phyloP scores from a whole-genome alignment of 1,139 yeast species.

The Yamadazyma atlantica region DNA sequence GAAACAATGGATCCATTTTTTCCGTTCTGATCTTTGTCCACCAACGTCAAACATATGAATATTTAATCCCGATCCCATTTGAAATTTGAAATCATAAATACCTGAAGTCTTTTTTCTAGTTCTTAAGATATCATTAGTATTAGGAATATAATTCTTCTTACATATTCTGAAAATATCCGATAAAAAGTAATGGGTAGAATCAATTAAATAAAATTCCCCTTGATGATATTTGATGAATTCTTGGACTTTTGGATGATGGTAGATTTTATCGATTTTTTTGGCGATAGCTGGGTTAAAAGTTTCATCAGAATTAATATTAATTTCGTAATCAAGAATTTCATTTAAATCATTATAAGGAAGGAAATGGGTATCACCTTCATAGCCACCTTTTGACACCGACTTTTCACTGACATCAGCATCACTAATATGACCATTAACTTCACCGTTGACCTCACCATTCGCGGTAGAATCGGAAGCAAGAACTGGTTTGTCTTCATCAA shows the following conservation, averaged over 20 bases:
- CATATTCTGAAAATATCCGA: constrained; percentile 66
- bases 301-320: constrained; percentile 48
- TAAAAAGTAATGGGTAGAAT: constrained; percentile 81
- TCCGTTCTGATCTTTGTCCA: constrained; percentile 90
- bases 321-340: constrained; percentile 46
- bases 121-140: constrained; percentile 73
- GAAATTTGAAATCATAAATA: constrained; percentile 78
- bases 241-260: constrained; percentile 57
- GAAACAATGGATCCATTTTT: constrained; percentile 94
- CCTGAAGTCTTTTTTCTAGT: constrained; percentile 92
- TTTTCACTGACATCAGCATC: too few relatives aligned
- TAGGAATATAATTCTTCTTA: constrained; percentile 63
- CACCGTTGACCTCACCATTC: too few relatives aligned
- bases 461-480: neutral
- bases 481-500: constrained; percentile 9
- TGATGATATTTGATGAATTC: constrained; percentile 59
- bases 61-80: constrained; percentile 69
- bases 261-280: constrained; percentile 45
- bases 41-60: constrained; percentile 92
- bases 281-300: constrained; percentile 48
- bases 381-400: neutral
- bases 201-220: constrained; percentile 80
- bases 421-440: too few relatives aligned
- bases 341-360: constrained; percentile 45
- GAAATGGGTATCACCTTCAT: constrained; percentile 13